Conservation (phyloP, 495 filamentous ascomycete species). For the Aspergillus sclerotiicarbonarius region DNA sequence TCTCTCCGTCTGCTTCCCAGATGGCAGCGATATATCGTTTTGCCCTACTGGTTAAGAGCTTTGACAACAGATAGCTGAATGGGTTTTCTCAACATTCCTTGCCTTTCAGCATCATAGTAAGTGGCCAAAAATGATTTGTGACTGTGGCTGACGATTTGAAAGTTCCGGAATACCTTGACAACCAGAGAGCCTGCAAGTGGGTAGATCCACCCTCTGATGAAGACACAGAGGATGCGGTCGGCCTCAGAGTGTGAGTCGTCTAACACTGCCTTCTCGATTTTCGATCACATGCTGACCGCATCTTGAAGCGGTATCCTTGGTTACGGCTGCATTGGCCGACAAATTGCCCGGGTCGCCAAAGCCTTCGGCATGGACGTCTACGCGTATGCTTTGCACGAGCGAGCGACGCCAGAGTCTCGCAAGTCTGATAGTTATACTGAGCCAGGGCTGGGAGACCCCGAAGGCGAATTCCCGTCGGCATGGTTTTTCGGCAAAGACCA, state of each 20-base stretch:
- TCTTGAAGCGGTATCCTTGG: conserved; percentile 58
- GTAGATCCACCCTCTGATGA: conserved; percentile 28
- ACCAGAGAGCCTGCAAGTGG: conserved; percentile 54
- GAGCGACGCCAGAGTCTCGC: conserved; percentile 45
- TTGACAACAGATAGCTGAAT: conserved; percentile 61
- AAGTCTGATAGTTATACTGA: conserved; percentile 62
- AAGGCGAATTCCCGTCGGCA: conserved; percentile 58
- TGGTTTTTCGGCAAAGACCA: conserved; percentile 66
- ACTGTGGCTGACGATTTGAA: too few species aligned
- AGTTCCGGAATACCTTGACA: conserved; percentile 47
- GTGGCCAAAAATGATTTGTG: background rate
- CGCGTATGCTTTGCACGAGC: conserved; percentile 56
- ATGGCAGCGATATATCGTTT: too few species aligned
- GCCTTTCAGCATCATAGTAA: conserved; percentile 42
- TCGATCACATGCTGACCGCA: background rate
- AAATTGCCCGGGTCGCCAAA: conserved; percentile 58
- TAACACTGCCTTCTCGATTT: too few species aligned
- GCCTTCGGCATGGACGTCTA: conserved; percentile 73
- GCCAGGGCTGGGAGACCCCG: conserved; percentile 67
- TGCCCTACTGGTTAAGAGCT: too few species aligned
- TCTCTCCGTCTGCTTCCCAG: too few species aligned
- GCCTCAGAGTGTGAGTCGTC: conserved; percentile 33
- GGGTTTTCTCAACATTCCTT: conserved; percentile 55
- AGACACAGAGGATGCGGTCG: conserved; percentile 41
- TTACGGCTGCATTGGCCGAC: conserved; percentile 71